Conservation (phyloP, 108 stramenopile genomes). For the Nitzschia sp. region DNA sequence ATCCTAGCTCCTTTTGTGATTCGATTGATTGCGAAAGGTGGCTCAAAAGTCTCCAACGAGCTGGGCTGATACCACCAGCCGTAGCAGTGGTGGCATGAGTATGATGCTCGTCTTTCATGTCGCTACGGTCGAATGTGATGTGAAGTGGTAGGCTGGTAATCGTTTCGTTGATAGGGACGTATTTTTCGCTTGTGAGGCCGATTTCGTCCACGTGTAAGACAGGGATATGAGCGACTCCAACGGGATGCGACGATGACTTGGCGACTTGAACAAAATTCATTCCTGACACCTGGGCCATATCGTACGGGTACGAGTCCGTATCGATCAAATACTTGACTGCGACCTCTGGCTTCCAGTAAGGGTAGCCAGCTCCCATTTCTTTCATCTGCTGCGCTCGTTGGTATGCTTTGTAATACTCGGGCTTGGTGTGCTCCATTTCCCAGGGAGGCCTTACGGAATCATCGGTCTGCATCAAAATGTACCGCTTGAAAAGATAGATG, state of each 20-base stretch:
- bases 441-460: conserved; percentile 57
- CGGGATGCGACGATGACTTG: conserved; percentile 40
- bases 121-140: conserved; percentile 81
- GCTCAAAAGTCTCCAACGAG: conserved; percentile 76
- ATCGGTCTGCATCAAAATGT: conserved; percentile 22
- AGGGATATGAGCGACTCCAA: conserved; percentile 77
- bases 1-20: conserved; percentile 86
- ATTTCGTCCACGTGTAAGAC: conserved; percentile 92
- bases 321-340: conserved; percentile 76
- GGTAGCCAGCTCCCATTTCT: conserved; percentile 54
- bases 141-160: conserved; percentile 80
- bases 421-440: conserved; percentile 69
- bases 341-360: conserved; percentile 89
- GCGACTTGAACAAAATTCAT: conserved; percentile 56
- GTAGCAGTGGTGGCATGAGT: conserved; percentile 39
- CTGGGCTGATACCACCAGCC: conserved; percentile 76
- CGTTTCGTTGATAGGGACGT: conserved; percentile 91
- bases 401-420: conserved; percentile 52
- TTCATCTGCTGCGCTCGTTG: conserved; percentile 58
- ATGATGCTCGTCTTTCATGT: conserved; percentile 40
- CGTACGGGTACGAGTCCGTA: conserved; percentile 63
- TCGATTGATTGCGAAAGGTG: conserved; percentile 81
- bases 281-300: conserved; percentile 60
- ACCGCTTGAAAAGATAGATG: conserved; percentile 51
- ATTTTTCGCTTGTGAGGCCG: conserved; percentile 92